Conservation (phyloP, 441 rosid species). For the Adansonia grandidieri region DNA sequence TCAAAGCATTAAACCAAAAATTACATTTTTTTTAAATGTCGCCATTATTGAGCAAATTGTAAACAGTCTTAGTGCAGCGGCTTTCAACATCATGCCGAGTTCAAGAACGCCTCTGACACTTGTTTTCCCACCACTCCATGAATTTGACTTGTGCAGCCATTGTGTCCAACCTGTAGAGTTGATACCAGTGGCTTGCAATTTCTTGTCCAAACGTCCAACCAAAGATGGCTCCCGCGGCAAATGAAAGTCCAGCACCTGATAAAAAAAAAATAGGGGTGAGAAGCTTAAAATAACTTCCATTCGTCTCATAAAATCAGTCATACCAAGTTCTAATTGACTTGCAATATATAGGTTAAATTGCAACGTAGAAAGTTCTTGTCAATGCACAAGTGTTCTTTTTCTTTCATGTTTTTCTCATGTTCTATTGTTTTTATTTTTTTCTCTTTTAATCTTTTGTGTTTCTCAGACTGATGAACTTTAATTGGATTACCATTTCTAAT, state of each 20-base stretch:
- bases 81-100: slow-evolving; percentile 2
- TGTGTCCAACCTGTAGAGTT: slow-evolving; percentile 85
- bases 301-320: not conserved
- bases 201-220: slow-evolving; percentile 92
- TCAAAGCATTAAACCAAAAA: slow-evolving; percentile 19
- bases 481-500: not conserved
- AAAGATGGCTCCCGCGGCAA: slow-evolving; percentile 77
- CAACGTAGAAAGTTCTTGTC: not conserved
- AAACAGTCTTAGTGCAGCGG: not conserved
- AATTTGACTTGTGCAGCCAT: slow-evolving; percentile 83
- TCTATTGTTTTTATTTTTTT: not conserved
- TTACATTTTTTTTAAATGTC: slow-evolving; percentile 16
- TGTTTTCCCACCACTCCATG: slow-evolving; percentile 88
- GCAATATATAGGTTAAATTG: too few species aligned
- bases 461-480: not conserved
- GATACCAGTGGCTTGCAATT: slow-evolving; percentile 67
- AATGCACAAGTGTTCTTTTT: not conserved
- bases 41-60: slow-evolving; percentile 34
- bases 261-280: not conserved
- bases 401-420: not conserved
- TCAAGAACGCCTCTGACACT: slow-evolving; percentile 37
- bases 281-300: not conserved
- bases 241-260: slow-evolving; percentile 82
- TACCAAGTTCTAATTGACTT: not conserved
- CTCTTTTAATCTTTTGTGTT: not conserved